phyloP scores from a whole-genome alignment of 2,329 filamentous ascomycete genomes.

The Xylaria sp. region DNA sequence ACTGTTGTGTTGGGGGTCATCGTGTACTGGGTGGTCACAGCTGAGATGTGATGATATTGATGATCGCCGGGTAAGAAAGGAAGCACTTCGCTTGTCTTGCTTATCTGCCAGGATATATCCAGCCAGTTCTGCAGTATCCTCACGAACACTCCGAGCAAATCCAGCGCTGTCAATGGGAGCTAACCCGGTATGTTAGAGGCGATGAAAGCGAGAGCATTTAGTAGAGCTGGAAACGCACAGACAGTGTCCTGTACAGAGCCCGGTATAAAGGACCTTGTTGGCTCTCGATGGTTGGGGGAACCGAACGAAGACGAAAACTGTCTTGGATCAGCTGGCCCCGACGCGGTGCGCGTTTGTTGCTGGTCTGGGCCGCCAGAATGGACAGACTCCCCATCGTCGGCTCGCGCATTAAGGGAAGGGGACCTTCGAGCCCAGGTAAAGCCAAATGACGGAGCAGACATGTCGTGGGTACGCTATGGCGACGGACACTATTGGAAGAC shows the following conservation, averaged over 20 bases:
- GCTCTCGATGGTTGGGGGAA: conserved; percentile 65
- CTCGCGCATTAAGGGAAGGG: conserved; percentile 48
- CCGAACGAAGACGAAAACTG: conserved; percentile 52
- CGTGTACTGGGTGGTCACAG: conserved; percentile 43
- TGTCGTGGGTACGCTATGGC: conserved; percentile 42
- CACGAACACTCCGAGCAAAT: conserved; percentile 81
- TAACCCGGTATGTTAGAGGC: conserved; percentile 46
- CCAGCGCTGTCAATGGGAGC: conserved; percentile 74
- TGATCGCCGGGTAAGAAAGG: conserved; percentile 57
- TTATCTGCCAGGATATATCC: conserved; percentile 80
- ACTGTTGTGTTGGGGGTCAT: conserved; percentile 35
- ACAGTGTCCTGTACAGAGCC: conserved; percentile 69
- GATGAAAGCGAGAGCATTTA: neutral
- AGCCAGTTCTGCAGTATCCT: conserved; percentile 88
- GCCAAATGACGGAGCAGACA: conserved; percentile 60
- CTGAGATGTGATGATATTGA: conserved; percentile 50
- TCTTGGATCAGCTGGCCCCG: conserved; percentile 41
- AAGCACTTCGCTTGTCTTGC: conserved; percentile 56
- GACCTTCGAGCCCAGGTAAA: conserved; percentile 63
- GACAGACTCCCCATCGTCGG: conserved; percentile 49
- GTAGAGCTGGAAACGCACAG: conserved; percentile 56
- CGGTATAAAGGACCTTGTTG: conserved; percentile 77
- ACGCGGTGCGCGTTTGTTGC: conserved; percentile 34
- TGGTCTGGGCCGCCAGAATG: conserved; percentile 43
- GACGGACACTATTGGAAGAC: neutral